Base-by-base conservation (phyloP, 116 monocot species). In the Papilionanthe hybrid region DNA sequence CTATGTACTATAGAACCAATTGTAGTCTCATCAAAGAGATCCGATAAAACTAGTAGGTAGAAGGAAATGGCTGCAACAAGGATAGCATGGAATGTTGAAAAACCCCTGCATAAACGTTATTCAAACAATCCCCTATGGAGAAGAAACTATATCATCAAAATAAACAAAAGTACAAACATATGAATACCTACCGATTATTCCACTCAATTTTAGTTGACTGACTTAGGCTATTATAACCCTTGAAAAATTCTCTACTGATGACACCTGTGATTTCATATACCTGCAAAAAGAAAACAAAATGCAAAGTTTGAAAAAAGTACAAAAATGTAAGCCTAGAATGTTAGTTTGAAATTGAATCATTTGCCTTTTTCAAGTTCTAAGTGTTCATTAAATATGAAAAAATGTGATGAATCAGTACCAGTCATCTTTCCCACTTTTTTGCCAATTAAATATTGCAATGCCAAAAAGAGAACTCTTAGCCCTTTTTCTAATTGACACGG, bases 71-170 rank as follows among this genome's bases (percentile, higher is more conserved):
- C 79, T 37, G 92, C 79, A 55, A 86, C 96, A 77, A 94, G 50
- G 71, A 94, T 77, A 67, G 94, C 90, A 91, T 96, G 96, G 60
- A 94, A 89, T 28, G 94, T 92, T 25, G 96, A 96, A 80, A 94
- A 89, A 11, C 94, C 89, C 81, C 96, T 96, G 86, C 75, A 85
- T 56, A 65, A 85, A 79, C 75, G 29, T 66, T 44, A 4, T 79
- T 71, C 42, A 13, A 73, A 29, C n/a, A 55, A 28, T 47, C 42
- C 12, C 7, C 43, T 6, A 71, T 20, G n/a, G 3, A 47, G 1
- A 72, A 45, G 4, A 44, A 44, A 30, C 12, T 72, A 55, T 13
- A 30, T 9, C 13, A 67, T n/a, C 27, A 55, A 4, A 25, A 32
- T n/a, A 42, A n/a, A 23, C 42, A 55, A 19, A 23, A n/a, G 37